Evolutionary conservation across 202 grass and related monocot genomes (phyloP).

Genomic region (Panicum virgatum): DNA sequence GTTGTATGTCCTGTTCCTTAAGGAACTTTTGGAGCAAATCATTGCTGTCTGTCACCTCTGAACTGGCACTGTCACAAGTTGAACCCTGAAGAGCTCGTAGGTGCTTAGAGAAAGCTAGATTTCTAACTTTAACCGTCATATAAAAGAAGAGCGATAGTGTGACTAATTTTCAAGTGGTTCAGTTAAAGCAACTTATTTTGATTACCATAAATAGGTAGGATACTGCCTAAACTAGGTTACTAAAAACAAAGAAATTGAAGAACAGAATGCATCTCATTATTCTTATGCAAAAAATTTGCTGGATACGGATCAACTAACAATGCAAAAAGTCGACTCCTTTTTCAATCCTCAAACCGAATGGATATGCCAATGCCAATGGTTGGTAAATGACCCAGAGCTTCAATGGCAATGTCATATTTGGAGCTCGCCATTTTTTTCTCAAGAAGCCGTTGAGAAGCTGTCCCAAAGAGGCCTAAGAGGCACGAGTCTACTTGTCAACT

Average conservation of each 20-base stretch:
- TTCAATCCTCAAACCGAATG: too few relatives aligned
- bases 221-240: not conserved
- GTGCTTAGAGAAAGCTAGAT: not conserved
- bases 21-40: slow-evolving; percentile 3
- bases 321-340: not conserved
- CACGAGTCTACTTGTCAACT: too few relatives aligned
- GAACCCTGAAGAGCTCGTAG: not conserved
- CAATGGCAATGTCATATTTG: too few relatives aligned
- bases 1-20: slow-evolving; percentile 7
- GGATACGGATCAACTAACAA: not conserved
- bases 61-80: not conserved
- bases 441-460: too few relatives aligned
- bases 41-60: not conserved
- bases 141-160: not conserved
- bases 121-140: not conserved
- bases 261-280: not conserved
- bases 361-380: not conserved
- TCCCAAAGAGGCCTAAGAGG: too few relatives aligned
- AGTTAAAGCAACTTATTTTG: too few relatives aligned
- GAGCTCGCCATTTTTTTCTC: too few relatives aligned
- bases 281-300: not conserved
- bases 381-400: not conserved
- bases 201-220: not conserved
- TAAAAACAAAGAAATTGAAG: not conserved
- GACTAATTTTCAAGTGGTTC: not conserved